Conservation (phyloP, 2,329 filamentous ascomycete genomes). For the Dactylonectria macrodidyma region DNA sequence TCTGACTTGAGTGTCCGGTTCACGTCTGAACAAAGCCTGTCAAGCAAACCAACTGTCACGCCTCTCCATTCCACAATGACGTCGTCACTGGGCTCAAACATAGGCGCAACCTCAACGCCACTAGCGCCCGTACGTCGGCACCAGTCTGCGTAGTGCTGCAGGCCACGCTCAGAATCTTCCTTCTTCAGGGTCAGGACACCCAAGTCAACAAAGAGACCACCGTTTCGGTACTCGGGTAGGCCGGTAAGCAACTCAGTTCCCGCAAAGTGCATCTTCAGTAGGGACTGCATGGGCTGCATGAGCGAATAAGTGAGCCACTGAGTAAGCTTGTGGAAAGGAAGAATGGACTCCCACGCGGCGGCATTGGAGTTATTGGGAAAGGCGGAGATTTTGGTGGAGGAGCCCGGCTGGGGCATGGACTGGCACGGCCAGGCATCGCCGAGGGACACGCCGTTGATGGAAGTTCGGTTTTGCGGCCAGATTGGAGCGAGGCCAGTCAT, state of each 20-base stretch:
- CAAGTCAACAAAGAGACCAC: constrained; percentile 88
- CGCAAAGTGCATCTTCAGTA: constrained; percentile 85
- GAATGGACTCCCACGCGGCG: constrained; percentile 79
- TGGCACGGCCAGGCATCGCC: constrained; percentile 96
- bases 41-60: constrained; percentile 73
- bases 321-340: constrained; percentile 94
- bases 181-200: constrained; percentile 84
- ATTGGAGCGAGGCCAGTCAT: constrained; percentile 90
- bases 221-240: constrained; percentile 92
- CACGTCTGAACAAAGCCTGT: constrained; percentile 66
- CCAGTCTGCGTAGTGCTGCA: constrained; percentile 75
- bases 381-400: constrained; percentile 52
- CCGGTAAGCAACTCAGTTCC: constrained; percentile 88
- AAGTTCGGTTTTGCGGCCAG: constrained; percentile 90
- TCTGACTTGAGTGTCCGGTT: constrained; percentile 75
- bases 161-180: constrained; percentile 77
- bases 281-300: constrained; percentile 89
- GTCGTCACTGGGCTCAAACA: constrained; percentile 73
- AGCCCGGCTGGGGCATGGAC: constrained; percentile 78
- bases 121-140: constrained; percentile 80
- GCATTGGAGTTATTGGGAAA: constrained; percentile 42
- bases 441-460: constrained; percentile 87
- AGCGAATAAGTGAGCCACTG: constrained; percentile 96
- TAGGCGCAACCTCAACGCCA: constrained; percentile 67
- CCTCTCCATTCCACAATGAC: constrained; percentile 78